Base-by-base conservation (phyloP, 345 rosid genomes). In the Litchi chinensis region DNA sequence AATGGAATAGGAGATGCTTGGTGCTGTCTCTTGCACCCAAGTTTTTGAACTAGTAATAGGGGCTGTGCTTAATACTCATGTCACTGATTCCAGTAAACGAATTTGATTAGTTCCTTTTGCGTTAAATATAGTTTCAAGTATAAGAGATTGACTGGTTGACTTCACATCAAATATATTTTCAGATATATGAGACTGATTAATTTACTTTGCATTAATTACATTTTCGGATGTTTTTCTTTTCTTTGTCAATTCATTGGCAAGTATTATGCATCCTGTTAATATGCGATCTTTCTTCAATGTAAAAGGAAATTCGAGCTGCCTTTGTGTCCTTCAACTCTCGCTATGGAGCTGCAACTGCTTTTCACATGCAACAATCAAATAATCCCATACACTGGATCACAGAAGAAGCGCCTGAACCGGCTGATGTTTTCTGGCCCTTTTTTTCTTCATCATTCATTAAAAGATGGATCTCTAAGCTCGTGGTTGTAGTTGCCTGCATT, bases 381-480 rank as follows among this genome's bases (percentile, higher is more conserved):
- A 90, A 95, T 83, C 99, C 99, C 65, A 93, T 93, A 24, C 83
- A 92, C 9, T 95, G 98, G 99, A 71, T 92, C 75, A 79, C 93
- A 52, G 99, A 93, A 79, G 88, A 90, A 87, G 98, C 99, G 74
- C 97, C 98, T 65, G 92, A 89, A 70, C 99, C 98, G 40, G 68
- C 84, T 76, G 98, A 95, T 78, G 95, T 95, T 68, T 93, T 88
- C 82, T 95, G 99, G 99, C 98, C 99, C 73, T 95, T 92, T 86
- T 92, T 95, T 79, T 93, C 98, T 60, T 82, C 96, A 26, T 86
- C 99, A 10, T 95, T 95, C 86, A 88, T 92, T 89, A 86, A 82
- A 80, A 88, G 86, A 85, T 95, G 99, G 99, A 83, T 93, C 50
- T 90, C 93, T 67, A 93, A 79, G 88, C 84, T 95, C 43, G 82